Base-by-base conservation (phyloP, 2,329 filamentous ascomycete genomes). In the Tolypocladium pustulatum region DNA sequence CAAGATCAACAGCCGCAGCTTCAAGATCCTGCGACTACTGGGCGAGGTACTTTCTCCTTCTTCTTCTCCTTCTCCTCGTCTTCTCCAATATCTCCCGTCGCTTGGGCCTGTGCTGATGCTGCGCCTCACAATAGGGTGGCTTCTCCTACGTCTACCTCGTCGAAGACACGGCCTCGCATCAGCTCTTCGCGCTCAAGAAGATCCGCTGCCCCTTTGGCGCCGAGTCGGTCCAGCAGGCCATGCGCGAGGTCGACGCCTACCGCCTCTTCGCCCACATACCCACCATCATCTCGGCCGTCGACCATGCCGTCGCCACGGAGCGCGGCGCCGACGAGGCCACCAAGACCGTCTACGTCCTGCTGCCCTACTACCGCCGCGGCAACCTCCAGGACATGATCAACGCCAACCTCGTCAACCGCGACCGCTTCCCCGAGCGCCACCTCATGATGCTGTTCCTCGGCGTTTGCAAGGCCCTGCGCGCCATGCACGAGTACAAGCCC, bases 91-190 rank as follows among this genome's bases (percentile, higher is more conserved):
- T 6, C 41, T 4, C 17, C 41, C n/a, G 22, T 15, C 41, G n/a
- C 20, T 6, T 13, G 41, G 41, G 41, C n/a, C 12, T 10, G 41
- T 30, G n/a, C 57, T 59, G 3, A 55, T 22, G 20, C 12, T 2
- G 13, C 5, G 32, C 5, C 12, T 8, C 32, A n/a, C 30, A 5
- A 38, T 59, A 93, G 88, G 94, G 94, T 71, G 94, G 94, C 69
- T 99, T 99, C 80, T 96, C 91, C 64, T 99, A 97, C 75, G 94
- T 99, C 66, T 99, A 99, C 76, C 89, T 99, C 60, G 94, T 99
- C 61, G 90, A 97, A 79, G 92, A 97, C 73, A 93, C 89, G 54
- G 80, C 84, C 58, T 88, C 85, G 57, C 89, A 90, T 60, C 86
- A 93, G 67, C 83, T 96, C 54, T 93, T 96, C 73, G 94, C 94